Conservation (phyloP, 1,284 basidiomycete species). For the Boletus sp. region DNA sequence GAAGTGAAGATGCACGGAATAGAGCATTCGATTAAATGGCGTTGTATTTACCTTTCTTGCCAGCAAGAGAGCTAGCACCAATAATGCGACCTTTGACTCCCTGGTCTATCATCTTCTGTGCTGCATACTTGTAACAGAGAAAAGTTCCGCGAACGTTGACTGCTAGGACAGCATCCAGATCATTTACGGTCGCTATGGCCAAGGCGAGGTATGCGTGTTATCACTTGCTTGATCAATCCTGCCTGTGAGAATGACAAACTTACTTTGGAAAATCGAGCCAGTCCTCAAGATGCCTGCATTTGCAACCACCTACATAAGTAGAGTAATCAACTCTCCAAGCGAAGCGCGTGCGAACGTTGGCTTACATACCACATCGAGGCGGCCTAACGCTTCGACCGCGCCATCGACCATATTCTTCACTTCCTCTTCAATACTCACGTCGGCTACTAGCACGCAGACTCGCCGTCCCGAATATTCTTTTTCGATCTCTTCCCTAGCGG, state of each 20-base stretch:
- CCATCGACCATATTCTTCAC: conserved; percentile 35
- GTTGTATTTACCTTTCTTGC: conserved; percentile 29
- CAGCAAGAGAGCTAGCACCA: conserved; percentile 35
- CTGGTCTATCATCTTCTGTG: conserved; percentile 37
- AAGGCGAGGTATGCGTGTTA: not conserved
- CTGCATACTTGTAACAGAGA: conserved; percentile 38
- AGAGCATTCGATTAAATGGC: not conserved
- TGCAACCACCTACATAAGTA: conserved; percentile 37
- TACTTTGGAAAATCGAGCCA: conserved; percentile 29
- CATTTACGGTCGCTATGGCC: conserved; percentile 22
- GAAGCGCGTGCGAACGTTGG: not conserved
- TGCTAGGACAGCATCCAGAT: conserved; percentile 27
- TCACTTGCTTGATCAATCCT: no score
- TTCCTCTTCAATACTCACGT: conserved; percentile 36
- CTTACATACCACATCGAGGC: conserved; percentile 39
- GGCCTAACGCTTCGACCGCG: conserved; percentile 32
- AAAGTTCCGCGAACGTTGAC: conserved; percentile 36
- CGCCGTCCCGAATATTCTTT: conserved; percentile 20
- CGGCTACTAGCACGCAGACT: conserved; percentile 25
- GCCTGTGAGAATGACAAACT: not conserved
- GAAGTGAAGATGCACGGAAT: not conserved
- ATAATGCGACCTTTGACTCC: conserved; percentile 39
- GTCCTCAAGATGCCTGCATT: conserved; percentile 34
- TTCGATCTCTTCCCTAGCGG: conserved; percentile 28
- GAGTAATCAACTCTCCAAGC: not conserved